Conservation (phyloP, 768 basidiomycete genomes). For the Boletales sp. region DNA sequence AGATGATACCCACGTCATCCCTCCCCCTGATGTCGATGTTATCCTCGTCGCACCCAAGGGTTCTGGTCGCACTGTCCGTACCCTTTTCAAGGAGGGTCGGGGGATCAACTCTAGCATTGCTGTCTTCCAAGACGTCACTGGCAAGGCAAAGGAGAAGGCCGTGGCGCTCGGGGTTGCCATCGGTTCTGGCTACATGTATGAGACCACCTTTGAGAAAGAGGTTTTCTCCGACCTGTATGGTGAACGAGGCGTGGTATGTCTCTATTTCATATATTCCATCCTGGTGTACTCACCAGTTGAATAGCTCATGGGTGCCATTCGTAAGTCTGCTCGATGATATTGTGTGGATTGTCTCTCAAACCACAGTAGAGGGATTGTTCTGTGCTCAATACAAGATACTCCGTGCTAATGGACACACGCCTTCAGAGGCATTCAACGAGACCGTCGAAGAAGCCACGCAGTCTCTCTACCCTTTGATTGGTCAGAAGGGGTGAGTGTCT, state of each 20-base stretch:
- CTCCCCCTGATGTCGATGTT: conserved; percentile 93
- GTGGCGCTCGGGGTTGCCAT: conserved; percentile 90
- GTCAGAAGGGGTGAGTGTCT: conserved; percentile 75
- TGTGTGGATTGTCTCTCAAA: conserved; percentile 3
- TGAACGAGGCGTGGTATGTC: conserved; percentile 96
- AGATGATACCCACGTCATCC: conserved; percentile 91
- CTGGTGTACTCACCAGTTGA: conserved; percentile 5
- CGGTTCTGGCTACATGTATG: conserved; percentile 97
- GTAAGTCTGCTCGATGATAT: conserved; percentile 41
- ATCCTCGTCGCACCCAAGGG: conserved; percentile 99
- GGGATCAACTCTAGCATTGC: conserved; percentile 96
- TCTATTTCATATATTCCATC: neutral
- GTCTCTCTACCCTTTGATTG: conserved; percentile 95
- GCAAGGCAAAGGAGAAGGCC: conserved; percentile 97
- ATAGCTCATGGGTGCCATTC: conserved; percentile 95
- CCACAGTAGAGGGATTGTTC: conserved; percentile 85
- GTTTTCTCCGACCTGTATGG: conserved; percentile 99
- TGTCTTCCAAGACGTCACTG: conserved; percentile 96
- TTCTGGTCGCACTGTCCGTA: conserved; percentile 97
- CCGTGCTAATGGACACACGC: conserved; percentile 92
- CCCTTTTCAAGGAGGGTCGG: conserved; percentile 99
- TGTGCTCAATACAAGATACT: conserved; percentile 98
- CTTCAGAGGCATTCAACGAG: conserved; percentile 99
- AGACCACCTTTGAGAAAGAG: conserved; percentile 99
- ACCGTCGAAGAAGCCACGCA: conserved; percentile 99